phyloP scores from a whole-genome alignment of 2,329 filamentous ascomycete species.

The Orbilia quercus region DNA sequence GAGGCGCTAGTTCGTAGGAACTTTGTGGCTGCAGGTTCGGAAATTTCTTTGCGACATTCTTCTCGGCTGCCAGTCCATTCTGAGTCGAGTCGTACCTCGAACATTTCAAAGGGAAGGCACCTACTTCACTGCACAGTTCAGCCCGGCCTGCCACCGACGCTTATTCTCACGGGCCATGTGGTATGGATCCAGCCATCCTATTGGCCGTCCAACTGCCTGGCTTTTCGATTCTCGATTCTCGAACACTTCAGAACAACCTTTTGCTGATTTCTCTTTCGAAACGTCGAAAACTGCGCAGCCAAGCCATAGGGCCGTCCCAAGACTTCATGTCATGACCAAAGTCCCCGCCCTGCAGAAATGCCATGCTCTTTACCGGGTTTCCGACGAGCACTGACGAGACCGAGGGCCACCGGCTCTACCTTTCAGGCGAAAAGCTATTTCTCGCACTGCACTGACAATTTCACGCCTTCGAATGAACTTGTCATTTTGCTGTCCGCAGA shows the following conservation, averaged over 20 bases:
- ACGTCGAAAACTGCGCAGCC: slow-evolving; percentile 39
- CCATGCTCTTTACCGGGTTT: slow-evolving; percentile 30
- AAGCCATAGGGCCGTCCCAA: slow-evolving; percentile 53
- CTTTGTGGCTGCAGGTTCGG: slow-evolving; percentile 14
- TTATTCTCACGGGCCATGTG: slow-evolving; percentile 43
- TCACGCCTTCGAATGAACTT: not conserved
- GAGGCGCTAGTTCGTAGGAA: no score
- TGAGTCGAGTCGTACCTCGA: slow-evolving; percentile 30
- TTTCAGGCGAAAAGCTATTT: slow-evolving; percentile 7
- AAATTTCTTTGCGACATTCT: slow-evolving; percentile 52
- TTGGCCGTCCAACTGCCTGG: no score
- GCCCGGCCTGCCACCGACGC: slow-evolving; percentile 15
- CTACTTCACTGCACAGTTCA: no score
- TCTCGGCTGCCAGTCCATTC: slow-evolving; percentile 30
- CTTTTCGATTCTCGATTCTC: not conserved
- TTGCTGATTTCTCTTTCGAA: slow-evolving; percentile 19
- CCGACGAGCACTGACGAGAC: slow-evolving; percentile 31
- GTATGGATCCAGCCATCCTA: slow-evolving; percentile 20
- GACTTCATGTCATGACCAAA: slow-evolving; percentile 23
- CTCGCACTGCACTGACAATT: slow-evolving; percentile 12
- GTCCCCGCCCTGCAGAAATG: slow-evolving; percentile 38
- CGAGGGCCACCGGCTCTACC: slow-evolving; percentile 34
- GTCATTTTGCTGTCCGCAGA: not conserved
- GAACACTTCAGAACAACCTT: slow-evolving; percentile 7
- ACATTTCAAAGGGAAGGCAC: slow-evolving; percentile 53